Base-by-base conservation (phyloP, 352 stramenopile species). In the Globisporangium barbulae region DNA sequence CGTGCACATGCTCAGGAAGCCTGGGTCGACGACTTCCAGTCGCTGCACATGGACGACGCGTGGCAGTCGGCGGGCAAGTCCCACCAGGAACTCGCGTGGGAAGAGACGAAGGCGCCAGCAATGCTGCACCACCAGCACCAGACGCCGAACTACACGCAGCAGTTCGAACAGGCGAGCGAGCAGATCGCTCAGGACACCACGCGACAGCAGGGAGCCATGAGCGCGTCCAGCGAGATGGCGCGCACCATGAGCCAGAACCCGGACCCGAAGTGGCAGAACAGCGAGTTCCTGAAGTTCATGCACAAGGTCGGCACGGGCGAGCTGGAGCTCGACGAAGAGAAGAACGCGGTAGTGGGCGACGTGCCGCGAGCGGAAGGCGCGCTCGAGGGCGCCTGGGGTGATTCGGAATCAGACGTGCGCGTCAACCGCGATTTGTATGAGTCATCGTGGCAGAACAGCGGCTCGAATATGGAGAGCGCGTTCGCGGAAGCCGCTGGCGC, bases 271-370 rank as follows among this genome's bases (percentile, higher is more conserved):
- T 95, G 75, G 64, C 84, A 95, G 66, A 88, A 93, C 61, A 95
- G 87, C 71, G 80, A 95, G 57, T 95, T 95, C 60, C 71, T 93
- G 49, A 72, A 92, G 65, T 95, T 95, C 56, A 93, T 95, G 85
- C 81, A 92, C 61, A 75, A 93, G 63, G 79, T 95, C 39, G 78
- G 81, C 54, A 71, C 67, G 5, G 87, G 87, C 35, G 74, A 90
- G 67, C 79, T 92, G 6, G 80, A 89, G 64, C 74, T 95, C 9
- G 78, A 93, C 63, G 87, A 95, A 59, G 80, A 83, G 52, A 87
- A 88, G 64, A 94, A 94, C 59, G 72, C 74, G 39, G 85, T 92
- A 42, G 71, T 74, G 19, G 71, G 74, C 22, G 74, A 66, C 19
- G 53, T 54, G 19, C 58, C 81, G 1, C 74, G 76, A 13, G 64